Base-by-base conservation (phyloP, 2,329 filamentous ascomycete genomes). In the Talaromyces piceae region DNA sequence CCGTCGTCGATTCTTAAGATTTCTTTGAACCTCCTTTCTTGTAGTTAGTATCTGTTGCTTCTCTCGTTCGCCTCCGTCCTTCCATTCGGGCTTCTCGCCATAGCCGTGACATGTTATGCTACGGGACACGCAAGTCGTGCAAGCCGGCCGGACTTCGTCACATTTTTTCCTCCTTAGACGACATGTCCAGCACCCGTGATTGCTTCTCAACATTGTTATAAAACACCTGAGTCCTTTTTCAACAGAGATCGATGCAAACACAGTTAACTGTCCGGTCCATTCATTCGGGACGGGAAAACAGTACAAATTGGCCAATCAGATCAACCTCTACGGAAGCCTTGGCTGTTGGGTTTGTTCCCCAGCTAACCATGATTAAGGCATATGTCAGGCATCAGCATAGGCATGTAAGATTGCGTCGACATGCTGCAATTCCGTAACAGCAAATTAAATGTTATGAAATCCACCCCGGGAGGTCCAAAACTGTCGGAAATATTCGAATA, bases 141-240 rank as follows among this genome's bases (percentile, higher is more conserved):
- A 86, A 44, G 74, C 68, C 18, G 80, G 76, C 63, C 82, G 83
- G 56, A 76, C 77, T 65, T 86, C 83, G 59, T 85, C 82, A 62
- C 83, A 86, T 74, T 86, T 86, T 73, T 86, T 85, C 57, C 83
- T 70, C 63, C 83, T 77, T 56, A 86, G 68, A 56, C 82, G 77
- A 67, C 83, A 86, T 61, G 80, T 85, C 66, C 82, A 85, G 71
- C 81, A 84, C 51, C 82, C 82, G 20, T 47, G 33, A 3, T 47
- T 47, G 37, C 25, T 51, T 12, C 44, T 43, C 3, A 46, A 33
- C 49, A 51, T 51, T 16, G 16, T 41, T 9, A 23, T 6, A 22
- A 8, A n/a, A 22, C 13, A 11, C 7, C n/a, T 7, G 22, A 3
- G 22, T 11, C 13, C 18, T 13, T 16, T 43, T 9, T 43, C 16